phyloP scores from a whole-genome alignment of 2,329 filamentous ascomycete species.

The Penicillium sp. region DNA sequence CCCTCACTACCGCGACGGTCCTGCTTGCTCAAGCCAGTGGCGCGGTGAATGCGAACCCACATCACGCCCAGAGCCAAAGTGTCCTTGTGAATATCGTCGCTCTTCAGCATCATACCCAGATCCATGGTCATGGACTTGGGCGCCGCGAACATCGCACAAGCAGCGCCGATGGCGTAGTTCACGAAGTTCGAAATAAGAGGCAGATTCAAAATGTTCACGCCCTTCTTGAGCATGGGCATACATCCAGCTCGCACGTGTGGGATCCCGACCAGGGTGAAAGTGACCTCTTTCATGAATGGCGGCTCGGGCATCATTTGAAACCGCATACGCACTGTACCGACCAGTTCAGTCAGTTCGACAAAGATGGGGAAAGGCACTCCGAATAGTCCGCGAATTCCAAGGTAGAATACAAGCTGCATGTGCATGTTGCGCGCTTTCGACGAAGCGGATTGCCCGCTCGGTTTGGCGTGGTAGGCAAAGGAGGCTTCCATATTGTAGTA shows the following conservation, averaged over 20 bases:
- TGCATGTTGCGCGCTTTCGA: constrained; percentile 92
- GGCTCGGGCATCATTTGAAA: constrained; percentile 83
- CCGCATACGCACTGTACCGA: constrained; percentile 77
- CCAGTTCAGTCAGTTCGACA: constrained; percentile 83
- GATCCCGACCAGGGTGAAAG: constrained; percentile 88
- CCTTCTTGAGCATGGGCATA: constrained; percentile 84
- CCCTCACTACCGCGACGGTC: constrained; percentile 74
- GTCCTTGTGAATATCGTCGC: constrained; percentile 84
- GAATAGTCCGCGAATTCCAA: constrained; percentile 82
- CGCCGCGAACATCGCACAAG: constrained; percentile 84
- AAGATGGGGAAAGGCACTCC: constrained; percentile 82
- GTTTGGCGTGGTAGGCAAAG: constrained; percentile 84
- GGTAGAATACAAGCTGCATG: constrained; percentile 91
- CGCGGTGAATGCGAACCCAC: constrained; percentile 86
- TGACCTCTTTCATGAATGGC: constrained; percentile 85
- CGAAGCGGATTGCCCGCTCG: constrained; percentile 62
- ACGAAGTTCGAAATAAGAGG: constrained; percentile 94
- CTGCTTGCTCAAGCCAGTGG: constrained; percentile 82
- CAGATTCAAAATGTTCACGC: constrained; percentile 84
- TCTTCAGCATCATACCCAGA: constrained; percentile 80
- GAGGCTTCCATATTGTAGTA: constrained; percentile 91
- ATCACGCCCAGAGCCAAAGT: constrained; percentile 80
- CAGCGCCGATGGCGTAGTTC: constrained; percentile 86
- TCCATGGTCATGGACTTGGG: constrained; percentile 93
- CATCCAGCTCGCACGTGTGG: constrained; percentile 87